Conservation (phyloP, 2,329 filamentous ascomycete genomes). For the Penicillium sp. region DNA sequence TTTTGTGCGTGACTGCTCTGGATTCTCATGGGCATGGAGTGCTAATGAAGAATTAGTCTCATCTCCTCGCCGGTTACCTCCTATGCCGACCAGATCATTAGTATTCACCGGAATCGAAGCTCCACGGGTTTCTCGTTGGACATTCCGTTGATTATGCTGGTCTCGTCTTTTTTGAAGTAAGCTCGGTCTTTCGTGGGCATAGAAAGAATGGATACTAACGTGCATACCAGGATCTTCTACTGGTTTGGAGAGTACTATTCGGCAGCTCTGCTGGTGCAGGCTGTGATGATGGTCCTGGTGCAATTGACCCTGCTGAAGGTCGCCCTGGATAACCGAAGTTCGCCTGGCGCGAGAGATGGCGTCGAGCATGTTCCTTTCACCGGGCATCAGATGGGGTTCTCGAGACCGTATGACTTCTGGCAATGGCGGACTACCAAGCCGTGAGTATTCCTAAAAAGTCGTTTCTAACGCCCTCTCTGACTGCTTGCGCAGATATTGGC, state of each 20-base stretch:
- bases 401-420: slow-evolving; percentile 58
- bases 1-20: too few species aligned
- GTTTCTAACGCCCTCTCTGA: slow-evolving; percentile 4
- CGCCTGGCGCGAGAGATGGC: slow-evolving; percentile 34
- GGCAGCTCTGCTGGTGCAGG: slow-evolving; percentile 54
- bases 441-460: slow-evolving; percentile 28
- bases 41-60: slow-evolving; percentile 40
- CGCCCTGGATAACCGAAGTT: slow-evolving; percentile 53
- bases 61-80: slow-evolving; percentile 58
- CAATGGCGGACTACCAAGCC: slow-evolving; percentile 54
- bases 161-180: slow-evolving; percentile 59
- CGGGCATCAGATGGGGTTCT: slow-evolving; percentile 26
- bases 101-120: slow-evolving; percentile 54
- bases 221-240: slow-evolving; percentile 52
- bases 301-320: slow-evolving; percentile 57
- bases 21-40: too few species aligned
- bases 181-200: too few species aligned
- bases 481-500: slow-evolving; percentile 47
- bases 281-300: slow-evolving; percentile 54
- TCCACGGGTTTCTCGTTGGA: slow-evolving; percentile 62
- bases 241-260: slow-evolving; percentile 60
- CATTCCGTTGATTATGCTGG: slow-evolving; percentile 62
- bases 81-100: slow-evolving; percentile 62
- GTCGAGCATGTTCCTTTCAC: slow-evolving; percentile 42
- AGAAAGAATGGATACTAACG: not conserved